Base-by-base conservation (phyloP, 768 basidiomycete genomes). In the Sporobolomyces roseus region DNA sequence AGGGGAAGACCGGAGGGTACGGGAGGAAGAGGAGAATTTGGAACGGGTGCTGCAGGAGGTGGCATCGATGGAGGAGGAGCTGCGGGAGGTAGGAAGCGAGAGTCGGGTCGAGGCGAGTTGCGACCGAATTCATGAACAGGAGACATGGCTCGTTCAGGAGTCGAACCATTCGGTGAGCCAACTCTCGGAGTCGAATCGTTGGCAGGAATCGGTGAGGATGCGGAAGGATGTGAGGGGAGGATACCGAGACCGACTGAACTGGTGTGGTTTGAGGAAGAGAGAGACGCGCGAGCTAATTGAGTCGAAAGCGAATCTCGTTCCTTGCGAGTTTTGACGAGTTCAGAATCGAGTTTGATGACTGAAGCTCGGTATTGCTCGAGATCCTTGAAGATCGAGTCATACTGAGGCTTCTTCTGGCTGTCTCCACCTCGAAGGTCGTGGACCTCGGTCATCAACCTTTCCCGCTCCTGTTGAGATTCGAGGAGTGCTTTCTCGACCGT, bases 11-110 rank as follows among this genome's bases (percentile, higher is more conserved):
- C 23, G 10, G 32, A 17, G 17, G 65, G 63, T 1, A 66, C 46
- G 1, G 63, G 59, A 21, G 62, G 65, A 23, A 67, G 70, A 9
- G 63, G 66, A 4, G 67, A 32, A 9, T 30, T 70, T 0, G 65
- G 65, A 1, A 53, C 41, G 7, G 72, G 90, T 7, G 87, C 85
- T 23, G 89, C 90, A 2, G 89, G 89, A 27, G 90, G 90, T 1
- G 93, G 93, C 16, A 90, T 84, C 36, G 88, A 83, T 0, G 92
- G 93, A 16, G 93, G 90, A 13, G 92, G 91, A 0, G 88, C 89
- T 0, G 89, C 88, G 23, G 91, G 92, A 35, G 91, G 91, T 21
- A 58, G 41, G 65, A 73, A 54, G 48, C 63, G 61, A 52, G 73
- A 61, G 63, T 71, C 60, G 59, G 63, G 50, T 29, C 70, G 70